These are phyloP conservation scores for Gentiana dahurica DNA, from an alignment of 257 asterid species.

Conservation along the genomic window DNA sequence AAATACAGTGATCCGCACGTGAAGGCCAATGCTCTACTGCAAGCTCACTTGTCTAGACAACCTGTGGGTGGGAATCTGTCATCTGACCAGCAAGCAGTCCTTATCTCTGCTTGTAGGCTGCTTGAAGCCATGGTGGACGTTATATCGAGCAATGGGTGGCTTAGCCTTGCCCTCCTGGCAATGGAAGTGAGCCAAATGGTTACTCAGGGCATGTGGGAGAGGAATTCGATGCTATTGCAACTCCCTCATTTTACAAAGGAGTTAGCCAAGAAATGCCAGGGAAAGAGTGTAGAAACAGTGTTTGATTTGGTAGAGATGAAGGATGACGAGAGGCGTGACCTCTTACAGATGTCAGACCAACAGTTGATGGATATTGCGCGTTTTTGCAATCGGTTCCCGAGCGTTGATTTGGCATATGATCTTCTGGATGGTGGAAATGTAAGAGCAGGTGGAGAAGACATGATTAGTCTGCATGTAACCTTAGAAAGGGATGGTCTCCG, in stretches of 20 bases:
- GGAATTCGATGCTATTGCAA: constrained; percentile 23
- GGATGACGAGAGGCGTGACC: constrained; percentile 24
- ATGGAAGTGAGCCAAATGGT: constrained; percentile 33
- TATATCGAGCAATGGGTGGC: constrained; percentile 28
- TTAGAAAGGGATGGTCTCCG: constrained; percentile 18
- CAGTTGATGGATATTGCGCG: constrained; percentile 24
- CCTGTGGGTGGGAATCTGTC: constrained; percentile 20
- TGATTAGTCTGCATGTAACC: constrained; percentile 16
- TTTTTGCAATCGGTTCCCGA: constrained; percentile 24
- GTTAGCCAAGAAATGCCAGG: constrained; percentile 24
- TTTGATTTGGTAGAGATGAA: constrained; percentile 30
- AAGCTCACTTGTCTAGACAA: constrained; percentile 28
- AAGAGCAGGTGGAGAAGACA: constrained; percentile 17
- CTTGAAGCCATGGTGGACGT: constrained; percentile 32
- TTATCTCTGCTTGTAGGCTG: constrained; percentile 18
- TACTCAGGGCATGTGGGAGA: constrained; percentile 31
- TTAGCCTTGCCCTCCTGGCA: constrained; percentile 19
- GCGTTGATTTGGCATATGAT: constrained; percentile 22
- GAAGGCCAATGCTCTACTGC: constrained; percentile 29
- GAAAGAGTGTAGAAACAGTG: constrained; percentile 20
- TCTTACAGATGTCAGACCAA: constrained; percentile 21
- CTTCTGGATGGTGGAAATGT: constrained; percentile 13
- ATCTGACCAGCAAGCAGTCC: constrained; percentile 21
- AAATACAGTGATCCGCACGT: constrained; percentile 21
- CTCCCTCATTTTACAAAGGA: constrained; percentile 30